phyloP scores from a whole-genome alignment of 106 monocot species.

The Gastrodia elata region DNA sequence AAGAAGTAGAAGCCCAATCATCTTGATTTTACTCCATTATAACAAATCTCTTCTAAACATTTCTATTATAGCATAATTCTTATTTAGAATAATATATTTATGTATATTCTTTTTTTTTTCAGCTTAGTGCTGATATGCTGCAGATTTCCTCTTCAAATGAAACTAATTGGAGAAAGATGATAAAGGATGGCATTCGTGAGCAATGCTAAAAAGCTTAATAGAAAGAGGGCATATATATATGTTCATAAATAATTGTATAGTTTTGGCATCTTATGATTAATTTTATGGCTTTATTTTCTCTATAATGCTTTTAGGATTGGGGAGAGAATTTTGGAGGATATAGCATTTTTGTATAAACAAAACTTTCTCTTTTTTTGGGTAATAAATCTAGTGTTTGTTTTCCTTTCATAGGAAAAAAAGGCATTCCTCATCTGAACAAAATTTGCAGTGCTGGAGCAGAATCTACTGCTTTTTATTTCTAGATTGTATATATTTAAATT shows the following conservation, averaged over 20 bases:
- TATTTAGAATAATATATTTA: too few species aligned
- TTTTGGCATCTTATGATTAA: conserved; percentile 1
- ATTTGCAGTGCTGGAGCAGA: not conserved
- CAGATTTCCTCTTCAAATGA: not conserved
- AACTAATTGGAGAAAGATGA: not conserved
- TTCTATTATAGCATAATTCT: too few species aligned
- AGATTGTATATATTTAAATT: too few species aligned
- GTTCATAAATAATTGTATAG: conserved; percentile 2
- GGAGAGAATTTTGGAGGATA: too few species aligned
- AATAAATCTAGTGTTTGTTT: not conserved
- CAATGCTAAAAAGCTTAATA: too few species aligned
- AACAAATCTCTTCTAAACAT: too few species aligned
- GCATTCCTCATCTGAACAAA: not conserved
- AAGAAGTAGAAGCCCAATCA: too few species aligned
- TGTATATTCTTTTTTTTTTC: not conserved
- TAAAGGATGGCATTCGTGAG: not conserved
- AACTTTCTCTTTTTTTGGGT: not conserved
- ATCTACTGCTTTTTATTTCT: not conserved
- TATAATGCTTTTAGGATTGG: not conserved
- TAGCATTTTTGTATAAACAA: not conserved
- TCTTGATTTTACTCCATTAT: too few species aligned
- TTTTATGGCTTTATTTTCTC: not conserved
- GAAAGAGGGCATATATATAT: too few species aligned
- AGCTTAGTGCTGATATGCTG: not conserved
- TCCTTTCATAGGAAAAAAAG: not conserved